Conservation (phyloP, 768 basidiomycete species). For the Pilatotrama ljubarskyi region DNA sequence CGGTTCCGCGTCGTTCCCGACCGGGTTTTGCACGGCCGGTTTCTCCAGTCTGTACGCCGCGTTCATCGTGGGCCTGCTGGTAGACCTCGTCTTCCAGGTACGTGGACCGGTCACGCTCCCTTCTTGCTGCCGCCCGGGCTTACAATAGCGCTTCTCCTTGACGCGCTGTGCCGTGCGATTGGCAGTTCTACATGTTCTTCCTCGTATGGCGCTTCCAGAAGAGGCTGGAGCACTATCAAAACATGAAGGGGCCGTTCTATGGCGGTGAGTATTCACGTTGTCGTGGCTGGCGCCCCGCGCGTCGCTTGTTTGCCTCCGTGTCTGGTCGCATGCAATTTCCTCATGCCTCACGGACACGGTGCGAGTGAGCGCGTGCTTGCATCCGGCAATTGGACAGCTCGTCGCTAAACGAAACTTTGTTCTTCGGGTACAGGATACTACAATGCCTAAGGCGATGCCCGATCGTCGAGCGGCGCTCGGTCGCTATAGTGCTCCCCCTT, state of each 20-base stretch:
- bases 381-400: neutral
- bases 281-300: slow-evolving; percentile 2
- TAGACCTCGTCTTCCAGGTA: slow-evolving; percentile 71
- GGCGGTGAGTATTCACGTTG: slow-evolving; percentile 49
- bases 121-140: slow-evolving; percentile 22
- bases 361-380: slow-evolving; percentile 6
- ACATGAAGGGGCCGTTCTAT: slow-evolving; percentile 61
- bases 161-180: slow-evolving; percentile 13
- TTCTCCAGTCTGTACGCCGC: slow-evolving; percentile 60
- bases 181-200: slow-evolving; percentile 75
- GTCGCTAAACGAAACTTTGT: slow-evolving; percentile 18
- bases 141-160: slow-evolving; percentile 25
- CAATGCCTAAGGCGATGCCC: slow-evolving; percentile 42
- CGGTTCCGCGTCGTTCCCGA: slow-evolving; percentile 47
- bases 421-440: slow-evolving; percentile 37
- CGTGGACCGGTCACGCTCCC: slow-evolving; percentile 27
- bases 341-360: slow-evolving; percentile 12
- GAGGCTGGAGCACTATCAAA: slow-evolving; percentile 63
- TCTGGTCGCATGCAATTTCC: slow-evolving; percentile 1
- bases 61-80: slow-evolving; percentile 63
- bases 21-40: slow-evolving; percentile 58
- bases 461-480: slow-evolving; percentile 18
- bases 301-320: slow-evolving; percentile 9
- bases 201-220: slow-evolving; percentile 73
- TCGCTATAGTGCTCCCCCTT: slow-evolving; percentile 4